A percentile compares a stretch with the other conserved stretches of the same genome.
Conservation (phyloP, 2,329 filamentous ascomycete species). For the Huntiella abstrusa region DNA sequence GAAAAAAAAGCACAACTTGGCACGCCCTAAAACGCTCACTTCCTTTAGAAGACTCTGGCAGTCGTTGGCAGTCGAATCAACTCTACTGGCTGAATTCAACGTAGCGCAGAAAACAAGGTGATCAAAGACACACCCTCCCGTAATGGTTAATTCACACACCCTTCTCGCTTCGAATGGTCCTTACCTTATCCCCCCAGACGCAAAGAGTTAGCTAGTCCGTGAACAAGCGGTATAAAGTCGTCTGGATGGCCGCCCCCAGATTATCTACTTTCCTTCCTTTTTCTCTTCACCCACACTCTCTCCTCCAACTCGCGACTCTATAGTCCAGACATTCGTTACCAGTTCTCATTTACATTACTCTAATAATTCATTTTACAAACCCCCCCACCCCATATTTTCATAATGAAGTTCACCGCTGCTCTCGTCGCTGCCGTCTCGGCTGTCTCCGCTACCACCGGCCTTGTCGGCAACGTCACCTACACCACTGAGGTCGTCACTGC, state of each 20-base stretch:
- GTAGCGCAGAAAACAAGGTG: neutral
- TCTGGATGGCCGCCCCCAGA: slow-evolving; percentile 19
- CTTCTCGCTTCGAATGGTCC: neutral
- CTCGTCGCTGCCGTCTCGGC: slow-evolving; percentile 32
- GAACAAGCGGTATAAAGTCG: slow-evolving; percentile 26
- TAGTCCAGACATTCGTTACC: slow-evolving; percentile 12
- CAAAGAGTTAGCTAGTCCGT: too few relatives aligned
- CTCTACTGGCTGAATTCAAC: neutral
- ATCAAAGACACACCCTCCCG: neutral
- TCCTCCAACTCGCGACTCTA: slow-evolving; percentile 14
- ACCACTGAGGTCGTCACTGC: slow-evolving; percentile 47
- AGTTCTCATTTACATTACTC: slow-evolving; percentile 20
- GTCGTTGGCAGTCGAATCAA: too few relatives aligned
- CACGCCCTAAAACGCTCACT: neutral
- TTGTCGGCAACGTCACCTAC: slow-evolving; percentile 29
- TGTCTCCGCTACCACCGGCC: slow-evolving; percentile 18
- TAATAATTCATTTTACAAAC: slow-evolving; percentile 20
- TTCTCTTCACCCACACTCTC: slow-evolving; percentile 31
- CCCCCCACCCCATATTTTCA: slow-evolving; percentile 29
- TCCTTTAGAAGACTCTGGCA: neutral
- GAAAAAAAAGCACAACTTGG: too few relatives aligned
- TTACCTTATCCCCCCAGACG: neutral
- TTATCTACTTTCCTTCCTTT: slow-evolving; percentile 14
- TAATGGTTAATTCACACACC: neutral
- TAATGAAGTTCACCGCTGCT: slow-evolving; percentile 45